Base-by-base conservation (phyloP, 768 basidiomycete genomes). In the Wakefieldia striispora region DNA sequence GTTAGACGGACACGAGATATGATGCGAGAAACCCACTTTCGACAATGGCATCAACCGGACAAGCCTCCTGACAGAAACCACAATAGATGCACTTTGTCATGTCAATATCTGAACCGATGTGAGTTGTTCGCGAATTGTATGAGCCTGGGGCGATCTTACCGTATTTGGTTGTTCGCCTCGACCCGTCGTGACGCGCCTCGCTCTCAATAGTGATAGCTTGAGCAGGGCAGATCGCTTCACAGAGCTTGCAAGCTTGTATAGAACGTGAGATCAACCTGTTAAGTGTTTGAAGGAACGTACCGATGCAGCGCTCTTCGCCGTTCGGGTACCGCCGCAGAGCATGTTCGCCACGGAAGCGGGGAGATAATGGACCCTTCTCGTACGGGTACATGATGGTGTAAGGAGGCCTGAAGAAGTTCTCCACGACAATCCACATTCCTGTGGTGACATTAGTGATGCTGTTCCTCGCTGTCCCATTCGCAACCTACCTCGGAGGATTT, bases 11-110 rank as follows among this genome's bases (percentile, higher is more conserved):
- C 21, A 51, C 47, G 23, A 47, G 45, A 38, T n/a, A 49, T 29
- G 39, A 53, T 41, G 59, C 47, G 44, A 40, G 21, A 21, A 36
- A 75, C 91, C 57, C 66, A 95, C 95, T 95, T 76, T 98, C 97
- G 47, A 99, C 97, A 61, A 99, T 98, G 51, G 97, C 97, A 72
- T 98, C 97, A 49, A 98, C 97, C 2, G 97, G 97, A 69, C 97
- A 99, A 26, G 97, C 97, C 73, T 98, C 97, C 72, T 98, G 95
- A 70, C 97, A 98, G 79, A 97, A 98, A 46, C 97, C 97, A 71
- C 97, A 99, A 77, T 99, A 99, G 64, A 99, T 99, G 73, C 97
- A 98, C 78, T 95, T 98, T 51, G 97, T 99, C 97, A 99, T 99
- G 70, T 99, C 97, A 62, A 98, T 94, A 72, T 98, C 92, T 95